Conservation (phyloP, 805 yeast genomes). For the Zygoascus biomembranicola region DNA sequence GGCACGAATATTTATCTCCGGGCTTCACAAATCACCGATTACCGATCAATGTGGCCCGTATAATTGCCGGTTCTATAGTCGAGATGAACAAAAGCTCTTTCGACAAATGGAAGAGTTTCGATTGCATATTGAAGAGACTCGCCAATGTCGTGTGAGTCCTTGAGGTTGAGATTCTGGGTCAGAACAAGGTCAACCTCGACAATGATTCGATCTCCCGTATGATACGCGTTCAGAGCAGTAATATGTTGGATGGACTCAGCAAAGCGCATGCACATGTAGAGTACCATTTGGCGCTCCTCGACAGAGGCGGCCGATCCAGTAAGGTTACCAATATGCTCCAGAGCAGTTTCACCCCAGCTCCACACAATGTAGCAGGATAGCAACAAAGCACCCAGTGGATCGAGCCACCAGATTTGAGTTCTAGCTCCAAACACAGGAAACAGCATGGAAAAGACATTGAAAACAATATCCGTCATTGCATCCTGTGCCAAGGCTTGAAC, state of each 20-base stretch:
- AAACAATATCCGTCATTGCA: conserved; percentile 68
- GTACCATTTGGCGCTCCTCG: conserved; percentile 54
- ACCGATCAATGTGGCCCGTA: conserved; percentile 26
- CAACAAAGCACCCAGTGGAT: conserved; percentile 62
- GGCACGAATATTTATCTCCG: neutral
- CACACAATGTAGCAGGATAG: conserved; percentile 53
- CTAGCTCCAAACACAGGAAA: conserved; percentile 57
- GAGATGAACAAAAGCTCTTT: conserved; percentile 73
- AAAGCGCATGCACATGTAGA: conserved; percentile 61
- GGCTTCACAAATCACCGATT: no score
- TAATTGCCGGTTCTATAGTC: conserved; percentile 39
- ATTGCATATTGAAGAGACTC: conserved; percentile 75
- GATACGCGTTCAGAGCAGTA: conserved; percentile 63
- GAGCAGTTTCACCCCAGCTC: conserved; percentile 57
- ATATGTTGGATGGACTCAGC: conserved; percentile 58
- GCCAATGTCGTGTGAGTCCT: conserved; percentile 72
- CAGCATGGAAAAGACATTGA: conserved; percentile 60
- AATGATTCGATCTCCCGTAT: conserved; percentile 67
- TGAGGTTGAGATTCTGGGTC: conserved; percentile 41
- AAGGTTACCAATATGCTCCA: conserved; percentile 65
- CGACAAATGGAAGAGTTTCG: conserved; percentile 69
- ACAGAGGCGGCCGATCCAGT: conserved; percentile 65
- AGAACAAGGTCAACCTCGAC: conserved; percentile 71
- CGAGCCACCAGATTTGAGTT: conserved; percentile 59
- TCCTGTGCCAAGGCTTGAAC: conserved; percentile 77